A percentile compares a stretch with the other conserved stretches of the same genome.
Evolutionary conservation across 768 basidiomycete genomes (phyloP).

Genomic region (Suillus lakei): DNA sequence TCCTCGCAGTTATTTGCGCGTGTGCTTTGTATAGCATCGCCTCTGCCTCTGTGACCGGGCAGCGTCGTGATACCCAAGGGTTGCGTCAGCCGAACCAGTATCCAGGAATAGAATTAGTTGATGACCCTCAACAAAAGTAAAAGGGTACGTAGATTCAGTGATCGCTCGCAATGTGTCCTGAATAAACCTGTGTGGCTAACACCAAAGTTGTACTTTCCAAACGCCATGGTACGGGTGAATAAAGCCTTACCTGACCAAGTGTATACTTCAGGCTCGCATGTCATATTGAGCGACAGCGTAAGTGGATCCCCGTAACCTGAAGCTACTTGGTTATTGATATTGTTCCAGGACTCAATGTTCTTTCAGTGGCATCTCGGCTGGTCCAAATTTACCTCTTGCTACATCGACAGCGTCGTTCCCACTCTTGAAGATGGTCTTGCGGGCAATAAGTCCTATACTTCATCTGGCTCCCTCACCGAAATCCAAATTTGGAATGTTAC

Average conservation of each 20-base stretch:
- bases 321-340: neutral
- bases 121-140: neutral
- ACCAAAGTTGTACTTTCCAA: neutral
- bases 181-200: neutral
- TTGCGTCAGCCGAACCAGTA: constrained; percentile 1
- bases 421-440: constrained; percentile 11
- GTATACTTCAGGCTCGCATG: constrained; percentile 7
- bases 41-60: neutral
- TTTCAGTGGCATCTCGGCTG: constrained; percentile 22
- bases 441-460: constrained; percentile 19
- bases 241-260: constrained; percentile 9
- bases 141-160: neutral
- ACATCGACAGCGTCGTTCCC: constrained; percentile 22
- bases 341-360: constrained; percentile 28
- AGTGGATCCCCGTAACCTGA: neutral
- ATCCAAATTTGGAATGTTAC: constrained; percentile 27
- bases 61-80: neutral
- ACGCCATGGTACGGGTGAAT: constrained; percentile 1
- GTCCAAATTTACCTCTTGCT: constrained; percentile 20
- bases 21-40: neutral
- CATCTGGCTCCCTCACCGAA: constrained; percentile 17
- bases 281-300: constrained; percentile 2
- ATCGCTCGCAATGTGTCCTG: no score
- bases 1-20: neutral
- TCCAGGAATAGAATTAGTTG: neutral